Conservation (phyloP, 371 early-diverging fungal species). For the Vairimorpha necatrix region DNA sequence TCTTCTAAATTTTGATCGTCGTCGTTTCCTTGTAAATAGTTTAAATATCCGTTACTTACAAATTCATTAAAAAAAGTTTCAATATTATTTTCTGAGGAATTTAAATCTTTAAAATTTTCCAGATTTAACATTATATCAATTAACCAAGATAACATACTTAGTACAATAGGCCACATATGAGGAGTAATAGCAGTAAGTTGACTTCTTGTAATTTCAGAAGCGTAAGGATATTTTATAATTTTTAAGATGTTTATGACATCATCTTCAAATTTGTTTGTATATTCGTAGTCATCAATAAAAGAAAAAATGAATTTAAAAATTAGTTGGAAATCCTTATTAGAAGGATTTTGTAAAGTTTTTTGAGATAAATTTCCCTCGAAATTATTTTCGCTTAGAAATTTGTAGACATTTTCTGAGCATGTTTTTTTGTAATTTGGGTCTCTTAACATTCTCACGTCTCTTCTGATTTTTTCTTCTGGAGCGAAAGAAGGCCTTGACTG, state of each 20-base stretch:
- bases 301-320: constrained; percentile 79
- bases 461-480: constrained; percentile 39
- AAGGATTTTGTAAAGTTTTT: constrained; percentile 69
- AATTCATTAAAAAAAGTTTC: constrained; percentile 60
- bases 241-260: constrained; percentile 73
- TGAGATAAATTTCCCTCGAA: constrained; percentile 69
- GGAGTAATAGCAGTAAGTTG: constrained; percentile 73
- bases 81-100: constrained; percentile 1
- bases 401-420: constrained; percentile 68
- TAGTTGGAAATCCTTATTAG: constrained; percentile 75
- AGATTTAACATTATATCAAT: constrained; percentile 69
- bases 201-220: constrained; percentile 75
- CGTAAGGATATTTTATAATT: constrained; percentile 79
- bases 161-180: constrained; percentile 77
- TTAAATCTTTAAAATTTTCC: constrained; percentile 8
- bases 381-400: constrained; percentile 70
- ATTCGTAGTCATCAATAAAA: constrained; percentile 71
- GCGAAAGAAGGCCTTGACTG: constrained; percentile 31
- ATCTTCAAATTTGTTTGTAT: constrained; percentile 72
- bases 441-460: constrained; percentile 65
- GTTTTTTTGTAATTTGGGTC: constrained; percentile 69
- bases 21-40: constrained; percentile 62
- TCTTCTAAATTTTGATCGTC: constrained; percentile 36
- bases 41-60: constrained; percentile 61
- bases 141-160: constrained; percentile 81